Evolutionary conservation across 1,284 basidiomycete species (phyloP).

Genomic region (Puccinia triticina): DNA sequence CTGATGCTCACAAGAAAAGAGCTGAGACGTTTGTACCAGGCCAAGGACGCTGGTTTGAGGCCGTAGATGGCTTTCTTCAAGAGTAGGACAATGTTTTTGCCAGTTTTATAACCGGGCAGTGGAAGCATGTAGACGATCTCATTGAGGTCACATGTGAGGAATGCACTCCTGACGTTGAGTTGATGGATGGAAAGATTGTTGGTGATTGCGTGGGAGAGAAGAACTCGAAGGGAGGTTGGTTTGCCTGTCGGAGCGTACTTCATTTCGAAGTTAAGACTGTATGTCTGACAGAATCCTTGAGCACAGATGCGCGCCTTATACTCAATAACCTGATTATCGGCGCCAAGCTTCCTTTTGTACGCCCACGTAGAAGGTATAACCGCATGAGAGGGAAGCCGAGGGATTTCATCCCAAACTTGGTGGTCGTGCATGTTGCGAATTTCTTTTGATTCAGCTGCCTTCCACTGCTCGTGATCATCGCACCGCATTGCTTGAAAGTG

Average conservation of each 20-base stretch:
- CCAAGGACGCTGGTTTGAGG: not conserved
- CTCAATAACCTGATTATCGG: constrained; percentile 1
- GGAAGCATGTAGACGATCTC: not conserved
- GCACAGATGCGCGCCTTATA: constrained; percentile 16
- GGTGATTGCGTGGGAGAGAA: not conserved
- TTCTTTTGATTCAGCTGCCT: not conserved
- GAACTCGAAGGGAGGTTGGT: not conserved
- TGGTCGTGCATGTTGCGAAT: not conserved
- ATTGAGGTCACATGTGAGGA: not conserved
- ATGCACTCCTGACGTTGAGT: constrained; percentile 4
- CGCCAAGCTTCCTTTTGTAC: not conserved
- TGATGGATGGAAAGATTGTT: constrained; percentile 1
- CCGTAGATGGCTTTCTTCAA: too few species aligned
- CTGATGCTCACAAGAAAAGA: not conserved
- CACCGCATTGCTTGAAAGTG: not conserved
- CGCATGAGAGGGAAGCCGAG: too few species aligned
- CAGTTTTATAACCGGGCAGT: not conserved
- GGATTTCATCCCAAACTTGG: not conserved
- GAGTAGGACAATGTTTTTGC: not conserved
- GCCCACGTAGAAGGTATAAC: not conserved
- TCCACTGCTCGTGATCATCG: not conserved
- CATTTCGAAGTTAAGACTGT: not conserved
- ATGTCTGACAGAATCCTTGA: constrained; percentile 22
- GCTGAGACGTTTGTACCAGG: constrained; percentile 4
- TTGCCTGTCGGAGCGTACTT: constrained; percentile 4